Evolutionary conservation across 768 basidiomycete species (phyloP), one percentile per base, ranked within the genome.

Genomic region (Astraeus odoratus): DNA sequence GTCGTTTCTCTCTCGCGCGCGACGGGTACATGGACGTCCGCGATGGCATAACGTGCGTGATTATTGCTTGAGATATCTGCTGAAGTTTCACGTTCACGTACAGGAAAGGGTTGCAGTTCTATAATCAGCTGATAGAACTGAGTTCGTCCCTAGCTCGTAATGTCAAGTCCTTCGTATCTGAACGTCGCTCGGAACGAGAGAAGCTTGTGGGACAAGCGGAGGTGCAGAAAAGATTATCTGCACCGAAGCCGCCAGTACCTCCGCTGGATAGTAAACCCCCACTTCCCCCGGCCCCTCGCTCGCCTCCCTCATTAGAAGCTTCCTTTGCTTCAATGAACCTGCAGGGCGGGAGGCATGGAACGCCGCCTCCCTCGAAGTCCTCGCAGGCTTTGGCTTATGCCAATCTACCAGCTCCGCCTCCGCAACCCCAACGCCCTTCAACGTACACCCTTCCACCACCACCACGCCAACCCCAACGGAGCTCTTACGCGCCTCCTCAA

Each of bases 31-130:
- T 82, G 72, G 89, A 96, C 62, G 83, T 92, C 26, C 72, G 85
- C 6, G 85, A 86, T 59, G 93, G 93, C 13, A 60, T 94, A 34
- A 80, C 78, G 87, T 89, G 59, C 49, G 86, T 80, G 37, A 30
- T 42, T 45, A 23, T 25, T 41, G 30, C 34, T 46, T 30, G 41
- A 20, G 37, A 34, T 20, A 36, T 18, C 41, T 20, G 3, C 47
- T 44, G 6, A 56, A 52, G 34, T 50, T 46, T 39, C 44, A 13
- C 19, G 25, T 12, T 25, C 34, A n/a, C n/a, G 10, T 52, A 51
- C 59, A 92, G 88, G 10, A 94, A 93, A 60, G 95, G 94, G 0
- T 68, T 91, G 1, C 80, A 85, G 35, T 99, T 95, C 65, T 97
- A 99, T 60, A 73, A 71, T 5, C 89, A 94, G 51, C 73, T 98